Conservation (phyloP, 1,139 yeast genomes). For the Yamadazyma sp. region DNA sequence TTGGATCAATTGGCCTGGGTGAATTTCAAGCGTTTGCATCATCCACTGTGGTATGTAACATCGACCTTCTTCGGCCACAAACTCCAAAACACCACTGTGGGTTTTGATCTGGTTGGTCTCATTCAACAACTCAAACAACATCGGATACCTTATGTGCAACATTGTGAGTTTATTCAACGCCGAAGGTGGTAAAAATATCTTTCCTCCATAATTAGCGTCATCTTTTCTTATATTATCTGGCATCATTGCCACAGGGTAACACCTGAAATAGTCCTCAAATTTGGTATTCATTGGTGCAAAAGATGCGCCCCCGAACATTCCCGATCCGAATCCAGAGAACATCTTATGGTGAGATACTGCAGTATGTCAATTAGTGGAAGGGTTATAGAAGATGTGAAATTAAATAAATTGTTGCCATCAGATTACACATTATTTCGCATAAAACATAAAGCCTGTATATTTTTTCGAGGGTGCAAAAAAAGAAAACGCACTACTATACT, state of each 20-base stretch:
- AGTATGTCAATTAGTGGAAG: no score
- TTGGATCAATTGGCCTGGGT: conserved; percentile 78
- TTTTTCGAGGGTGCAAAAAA: not conserved
- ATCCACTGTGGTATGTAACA: conserved; percentile 97
- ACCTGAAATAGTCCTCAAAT: conserved; percentile 82
- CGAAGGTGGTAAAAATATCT: conserved; percentile 91
- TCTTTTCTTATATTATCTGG: conserved; percentile 76
- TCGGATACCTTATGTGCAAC: conserved; percentile 88
- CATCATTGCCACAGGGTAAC: conserved; percentile 92
- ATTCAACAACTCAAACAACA: conserved; percentile 81
- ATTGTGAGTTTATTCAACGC: conserved; percentile 85
- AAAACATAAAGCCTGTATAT: not conserved
- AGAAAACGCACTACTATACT: no score
- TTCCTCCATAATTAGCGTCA: conserved; percentile 93
- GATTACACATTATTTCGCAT: not conserved
- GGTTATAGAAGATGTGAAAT: no score
- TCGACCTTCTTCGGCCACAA: conserved; percentile 96
- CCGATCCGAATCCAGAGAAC: conserved; percentile 49
- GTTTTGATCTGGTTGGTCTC: conserved; percentile 61
- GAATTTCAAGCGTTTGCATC: conserved; percentile 73
- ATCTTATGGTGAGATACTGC: conserved; percentile 21
- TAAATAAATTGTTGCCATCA: conserved; percentile 4
- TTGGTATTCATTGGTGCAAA: conserved; percentile 31
- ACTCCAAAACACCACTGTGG: conserved; percentile 94
- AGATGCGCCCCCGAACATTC: conserved; percentile 37